Base-by-base conservation (phyloP, 768 basidiomycete species). In the Chlorophyllum brunneum region DNA sequence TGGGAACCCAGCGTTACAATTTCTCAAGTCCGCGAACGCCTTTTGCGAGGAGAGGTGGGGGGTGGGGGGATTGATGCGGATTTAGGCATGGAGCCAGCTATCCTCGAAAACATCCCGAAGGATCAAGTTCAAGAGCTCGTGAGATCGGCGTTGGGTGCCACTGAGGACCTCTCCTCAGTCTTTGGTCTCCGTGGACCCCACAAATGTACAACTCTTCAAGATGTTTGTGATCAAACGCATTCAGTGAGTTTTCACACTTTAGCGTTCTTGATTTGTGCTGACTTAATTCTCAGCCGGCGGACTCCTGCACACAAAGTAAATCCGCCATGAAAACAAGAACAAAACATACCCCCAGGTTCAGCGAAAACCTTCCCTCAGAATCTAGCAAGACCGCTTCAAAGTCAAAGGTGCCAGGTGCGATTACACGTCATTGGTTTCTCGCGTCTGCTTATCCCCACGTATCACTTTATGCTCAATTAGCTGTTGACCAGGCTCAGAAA, bases 1-100 rank as follows among this genome's bases (percentile, higher is more conserved):
- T 42, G 81, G 61, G 78, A 82, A 31, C 81, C 80, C 0, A 70
- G 78, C 0, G 61, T 85, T 1, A 2, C 27, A 3, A 29, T 53
- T 5, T 38, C n/a, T 2, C 51, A 45, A 31, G 43, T 53, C 18
- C 33, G 51, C 15, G 51, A 53, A 26, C 44, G 16, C 3, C 24
- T 53, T n/a, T 26, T 53, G 7, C 34, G 42, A 15, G n/a, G 42
- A 10, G 34, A 16, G 15, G 27, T 34, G 11, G 30, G 10, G 10
- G 51, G 33, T 15, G 20, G 1, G 2, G 18, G 8, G 7, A 45
- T 4, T 2, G 24, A 13, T 27, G 10, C 23, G 3, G 4, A 3
- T 11, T 5, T 37, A 5, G 42, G 33, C 3, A 44, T 45, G 33
- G n/a, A 10, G 1, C 11, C n/a, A n/a, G n/a, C 23, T 2, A 39